Conservation (phyloP, 176 grass and related monocot genomes). For the Aegilops bicornis region DNA sequence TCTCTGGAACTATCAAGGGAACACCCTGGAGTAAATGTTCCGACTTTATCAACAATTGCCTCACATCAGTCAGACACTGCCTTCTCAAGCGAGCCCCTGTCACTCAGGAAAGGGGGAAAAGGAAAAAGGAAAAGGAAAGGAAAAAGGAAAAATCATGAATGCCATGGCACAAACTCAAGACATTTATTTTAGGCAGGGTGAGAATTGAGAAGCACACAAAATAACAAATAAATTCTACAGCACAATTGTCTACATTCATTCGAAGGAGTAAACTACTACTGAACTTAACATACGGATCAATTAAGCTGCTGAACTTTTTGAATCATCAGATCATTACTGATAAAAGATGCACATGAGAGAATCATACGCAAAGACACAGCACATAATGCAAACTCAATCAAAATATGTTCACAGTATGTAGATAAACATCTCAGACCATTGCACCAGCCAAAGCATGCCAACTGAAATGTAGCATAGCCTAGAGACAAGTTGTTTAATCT, state of each 20-base stretch:
- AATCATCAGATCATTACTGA: slow-evolving; percentile 20
- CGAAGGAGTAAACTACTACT: slow-evolving; percentile 2
- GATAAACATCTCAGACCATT: slow-evolving; percentile 30
- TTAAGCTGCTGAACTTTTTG: slow-evolving; percentile 11
- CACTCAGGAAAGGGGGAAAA: slow-evolving; percentile 37
- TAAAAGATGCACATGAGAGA: slow-evolving; percentile 27
- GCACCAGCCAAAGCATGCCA: slow-evolving; percentile 38
- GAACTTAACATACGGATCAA: not conserved
- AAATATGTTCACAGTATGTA: slow-evolving; percentile 25
- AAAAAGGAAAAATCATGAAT: slow-evolving; percentile 44
- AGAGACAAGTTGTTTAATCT: slow-evolving; percentile 40
- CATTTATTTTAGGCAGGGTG: slow-evolving; percentile 1
- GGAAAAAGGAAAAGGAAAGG: not conserved
- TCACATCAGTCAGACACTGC: slow-evolving; percentile 52
- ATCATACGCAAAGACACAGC: not conserved
- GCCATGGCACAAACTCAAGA: slow-evolving; percentile 16
- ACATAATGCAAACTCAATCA: slow-evolving; percentile 28
- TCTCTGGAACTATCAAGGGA: slow-evolving; percentile 43
- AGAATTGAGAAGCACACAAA: slow-evolving; percentile 31
- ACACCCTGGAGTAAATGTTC: slow-evolving; percentile 28
- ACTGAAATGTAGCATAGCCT: slow-evolving; percentile 23
- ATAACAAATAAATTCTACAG: slow-evolving; percentile 30
- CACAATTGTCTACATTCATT: slow-evolving; percentile 27
- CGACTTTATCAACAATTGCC: slow-evolving; percentile 31
- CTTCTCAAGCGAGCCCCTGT: slow-evolving; percentile 66